Conservation (phyloP, 306 rosid genomes). For the Cyamopsis tetragonoloba region DNA sequence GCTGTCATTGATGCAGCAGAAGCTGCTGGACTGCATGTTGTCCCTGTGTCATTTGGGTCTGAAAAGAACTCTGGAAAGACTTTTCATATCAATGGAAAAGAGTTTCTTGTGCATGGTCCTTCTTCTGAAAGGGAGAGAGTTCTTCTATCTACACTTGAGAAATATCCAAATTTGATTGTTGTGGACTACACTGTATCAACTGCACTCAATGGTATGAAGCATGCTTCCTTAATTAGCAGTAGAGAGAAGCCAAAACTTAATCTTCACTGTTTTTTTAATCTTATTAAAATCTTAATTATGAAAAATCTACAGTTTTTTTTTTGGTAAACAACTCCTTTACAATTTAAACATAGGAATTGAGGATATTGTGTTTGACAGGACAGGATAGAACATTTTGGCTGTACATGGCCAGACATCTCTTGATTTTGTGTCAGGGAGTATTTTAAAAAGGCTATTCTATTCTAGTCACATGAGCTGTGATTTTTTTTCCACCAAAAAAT, state of each 20-base stretch:
- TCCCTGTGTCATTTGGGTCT: constrained; percentile 80
- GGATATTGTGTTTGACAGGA: neutral
- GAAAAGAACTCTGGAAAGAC: constrained; percentile 60
- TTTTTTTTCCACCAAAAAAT: too few species aligned
- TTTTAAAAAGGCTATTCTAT: constrained; percentile 2
- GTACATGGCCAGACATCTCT: neutral
- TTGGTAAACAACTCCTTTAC: neutral
- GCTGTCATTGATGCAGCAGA: constrained; percentile 78
- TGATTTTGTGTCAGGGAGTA: neutral
- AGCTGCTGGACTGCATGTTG: constrained; percentile 78
- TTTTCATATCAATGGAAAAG: constrained; percentile 54
- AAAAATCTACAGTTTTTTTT: neutral
- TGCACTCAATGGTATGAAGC: constrained; percentile 93
- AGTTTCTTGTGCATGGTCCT: constrained; percentile 76
- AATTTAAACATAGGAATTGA: constrained; percentile 9
- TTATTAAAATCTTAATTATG: neutral
- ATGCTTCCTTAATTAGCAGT: neutral
- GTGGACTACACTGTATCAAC: constrained; percentile 83
- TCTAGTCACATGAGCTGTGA: too few species aligned
- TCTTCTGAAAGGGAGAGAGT: constrained; percentile 60
- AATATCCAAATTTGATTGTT: constrained; percentile 70
- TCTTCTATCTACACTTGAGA: constrained; percentile 52
- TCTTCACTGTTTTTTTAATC: neutral
- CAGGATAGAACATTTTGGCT: neutral
- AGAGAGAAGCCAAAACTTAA: too few species aligned